Percentiles rank a stretch among this genome's conserved stretches.
phyloP scores from a whole-genome alignment of 208 protist species.

The Leishmania amazonensis region DNA sequence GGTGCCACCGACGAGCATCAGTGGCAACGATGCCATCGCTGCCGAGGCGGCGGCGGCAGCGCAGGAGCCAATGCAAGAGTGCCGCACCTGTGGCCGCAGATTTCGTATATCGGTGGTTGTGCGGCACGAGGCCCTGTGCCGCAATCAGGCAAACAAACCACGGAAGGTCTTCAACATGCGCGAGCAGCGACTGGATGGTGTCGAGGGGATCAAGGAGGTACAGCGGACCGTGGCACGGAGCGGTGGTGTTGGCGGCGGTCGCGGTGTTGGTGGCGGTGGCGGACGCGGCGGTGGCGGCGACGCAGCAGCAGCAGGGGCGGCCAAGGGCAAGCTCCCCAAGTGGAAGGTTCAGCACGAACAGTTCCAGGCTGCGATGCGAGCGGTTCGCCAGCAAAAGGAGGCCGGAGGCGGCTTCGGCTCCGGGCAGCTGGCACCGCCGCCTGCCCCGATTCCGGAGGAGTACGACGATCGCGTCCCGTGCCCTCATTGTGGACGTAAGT shows the following conservation, averaged over 20 bases:
- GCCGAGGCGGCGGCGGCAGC: conserved; percentile 41
- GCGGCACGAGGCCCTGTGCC: conserved; percentile 69
- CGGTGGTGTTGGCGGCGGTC: background rate
- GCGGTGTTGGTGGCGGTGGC: conserved; percentile 13
- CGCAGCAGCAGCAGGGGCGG: conserved; percentile 4
- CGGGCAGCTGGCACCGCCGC: conserved; percentile 30
- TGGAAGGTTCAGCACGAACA: conserved; percentile 92
- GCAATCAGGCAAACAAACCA: conserved; percentile 56
- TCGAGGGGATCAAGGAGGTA: conserved; percentile 75
- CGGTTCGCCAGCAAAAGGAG: conserved; percentile 49
- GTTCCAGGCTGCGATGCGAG: conserved; percentile 89
- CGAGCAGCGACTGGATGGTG: conserved; percentile 62
- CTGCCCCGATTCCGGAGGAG: conserved; percentile 45
- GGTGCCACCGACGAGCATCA: conserved; percentile 13
- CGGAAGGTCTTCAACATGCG: conserved; percentile 77
- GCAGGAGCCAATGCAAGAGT: conserved; percentile 58
- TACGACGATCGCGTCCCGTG: conserved; percentile 86
- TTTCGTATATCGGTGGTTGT: conserved; percentile 72
- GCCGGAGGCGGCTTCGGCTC: conserved; percentile 20
- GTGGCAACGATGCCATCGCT: conserved; percentile 36
- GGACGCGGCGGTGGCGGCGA: conserved; percentile 10
- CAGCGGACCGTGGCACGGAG: conserved; percentile 12
- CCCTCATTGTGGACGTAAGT: conserved; percentile 90
- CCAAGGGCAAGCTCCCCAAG: conserved; percentile 75
- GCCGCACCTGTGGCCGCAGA: conserved; percentile 63